phyloP scores from a whole-genome alignment of 768 basidiomycete species.

The Lactarius psammicola region DNA sequence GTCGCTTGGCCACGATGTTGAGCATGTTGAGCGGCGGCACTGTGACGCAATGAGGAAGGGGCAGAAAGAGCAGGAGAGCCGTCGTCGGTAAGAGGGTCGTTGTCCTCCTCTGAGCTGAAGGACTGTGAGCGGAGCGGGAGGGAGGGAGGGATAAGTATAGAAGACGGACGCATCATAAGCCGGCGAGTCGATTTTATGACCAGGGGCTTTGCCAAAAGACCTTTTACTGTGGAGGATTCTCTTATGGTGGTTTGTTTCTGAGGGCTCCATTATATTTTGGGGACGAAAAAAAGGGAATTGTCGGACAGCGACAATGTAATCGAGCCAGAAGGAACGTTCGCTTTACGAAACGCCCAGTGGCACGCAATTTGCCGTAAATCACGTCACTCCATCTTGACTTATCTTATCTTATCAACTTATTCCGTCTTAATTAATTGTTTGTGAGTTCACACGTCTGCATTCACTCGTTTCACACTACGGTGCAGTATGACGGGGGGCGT shows the following conservation, averaged over 20 bases:
- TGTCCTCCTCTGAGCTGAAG: slow-evolving; percentile 80
- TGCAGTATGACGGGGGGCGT: not conserved
- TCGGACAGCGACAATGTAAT: not conserved
- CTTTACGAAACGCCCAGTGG: not conserved
- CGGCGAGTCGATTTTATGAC: slow-evolving; percentile 58
- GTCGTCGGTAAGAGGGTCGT: slow-evolving; percentile 82
- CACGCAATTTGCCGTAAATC: slow-evolving; percentile 22
- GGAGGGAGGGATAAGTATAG: slow-evolving; percentile 22
- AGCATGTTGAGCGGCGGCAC: slow-evolving; percentile 32
- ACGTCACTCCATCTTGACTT: slow-evolving; percentile 10
- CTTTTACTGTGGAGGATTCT: slow-evolving; percentile 47
- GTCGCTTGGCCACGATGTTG: slow-evolving; percentile 30
- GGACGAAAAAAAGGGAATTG: not conserved
- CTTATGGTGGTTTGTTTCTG: slow-evolving; percentile 26
- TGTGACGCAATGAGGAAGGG: slow-evolving; percentile 35
- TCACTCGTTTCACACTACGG: not conserved
- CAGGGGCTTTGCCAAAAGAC: slow-evolving; percentile 67
- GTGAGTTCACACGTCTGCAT: not conserved
- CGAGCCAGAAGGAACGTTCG: not conserved
- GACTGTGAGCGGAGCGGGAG: slow-evolving; percentile 31
- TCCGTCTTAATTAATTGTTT: no score
- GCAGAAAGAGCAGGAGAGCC: slow-evolving; percentile 52
- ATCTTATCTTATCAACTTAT: slow-evolving; percentile 7
- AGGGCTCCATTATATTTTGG: slow-evolving; percentile 16
- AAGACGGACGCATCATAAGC: slow-evolving; percentile 65